A percentile compares a stretch with the other conserved stretches of the same genome.
Evolutionary conservation across 441 rosid genomes (phyloP).

Genomic region (Bruguiera hainesii): DNA sequence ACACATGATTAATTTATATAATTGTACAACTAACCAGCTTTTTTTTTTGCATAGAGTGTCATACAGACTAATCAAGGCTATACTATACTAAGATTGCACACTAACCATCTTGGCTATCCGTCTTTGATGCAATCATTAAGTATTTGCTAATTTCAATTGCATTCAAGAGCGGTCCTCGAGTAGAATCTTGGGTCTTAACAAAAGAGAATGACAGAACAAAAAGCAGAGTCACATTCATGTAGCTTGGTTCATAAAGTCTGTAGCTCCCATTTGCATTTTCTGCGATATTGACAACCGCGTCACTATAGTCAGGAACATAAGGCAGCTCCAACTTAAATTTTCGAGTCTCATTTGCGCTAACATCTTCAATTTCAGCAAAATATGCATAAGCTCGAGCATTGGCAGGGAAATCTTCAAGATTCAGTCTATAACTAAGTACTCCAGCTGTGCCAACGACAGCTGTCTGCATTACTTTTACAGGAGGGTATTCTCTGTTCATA

Average conservation of each 20-base stretch:
- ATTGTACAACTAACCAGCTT: background rate
- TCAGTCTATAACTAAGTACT: constrained; percentile 64
- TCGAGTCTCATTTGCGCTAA: constrained; percentile 62
- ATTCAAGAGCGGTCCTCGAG: constrained; percentile 78
- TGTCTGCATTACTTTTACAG: constrained; percentile 92
- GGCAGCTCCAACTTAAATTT: constrained; percentile 73
- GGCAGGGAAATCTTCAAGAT: constrained; percentile 93
- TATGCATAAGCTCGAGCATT: constrained; percentile 93
- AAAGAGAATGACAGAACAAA: constrained; percentile 79
- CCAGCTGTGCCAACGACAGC: constrained; percentile 88
- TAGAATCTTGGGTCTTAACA: constrained; percentile 70
- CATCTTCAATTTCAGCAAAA: constrained; percentile 87
- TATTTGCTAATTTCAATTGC: constrained; percentile 93
- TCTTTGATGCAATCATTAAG: constrained; percentile 56
- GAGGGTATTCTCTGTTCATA: constrained; percentile 84
- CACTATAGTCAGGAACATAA: constrained; percentile 63
- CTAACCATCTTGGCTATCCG: constrained; percentile 65
- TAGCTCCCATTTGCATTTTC: constrained; percentile 95
- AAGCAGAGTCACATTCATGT: constrained; percentile 76
- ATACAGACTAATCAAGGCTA: constrained; percentile 18
- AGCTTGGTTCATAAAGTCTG: constrained; percentile 93
- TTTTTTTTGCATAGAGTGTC: background rate
- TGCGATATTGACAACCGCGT: constrained; percentile 86
- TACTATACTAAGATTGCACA: constrained; percentile 58
- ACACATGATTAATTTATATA: constrained; percentile 9